Evolutionary conservation across 352 stramenopile genomes (phyloP).

Genomic region (Phytophthora pini): DNA sequence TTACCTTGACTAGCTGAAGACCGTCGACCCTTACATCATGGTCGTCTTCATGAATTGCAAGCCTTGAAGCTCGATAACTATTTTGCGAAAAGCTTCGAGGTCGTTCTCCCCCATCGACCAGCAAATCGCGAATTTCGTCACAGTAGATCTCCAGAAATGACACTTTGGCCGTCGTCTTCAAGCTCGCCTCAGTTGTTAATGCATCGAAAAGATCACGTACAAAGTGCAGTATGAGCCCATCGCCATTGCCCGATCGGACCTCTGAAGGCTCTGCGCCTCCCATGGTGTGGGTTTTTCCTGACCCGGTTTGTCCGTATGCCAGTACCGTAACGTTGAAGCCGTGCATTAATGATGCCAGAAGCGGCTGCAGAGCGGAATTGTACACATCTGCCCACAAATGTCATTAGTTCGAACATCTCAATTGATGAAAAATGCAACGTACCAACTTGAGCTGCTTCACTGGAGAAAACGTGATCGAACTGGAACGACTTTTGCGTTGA

Average conservation of each 20-base stretch:
- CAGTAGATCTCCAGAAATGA: constrained; percentile 97
- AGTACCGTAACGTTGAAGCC: constrained; percentile 90
- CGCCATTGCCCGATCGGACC: constrained; percentile 33
- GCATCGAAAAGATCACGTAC: constrained; percentile 69
- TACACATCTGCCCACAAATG: constrained; percentile 58
- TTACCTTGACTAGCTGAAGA: constrained; percentile 67
- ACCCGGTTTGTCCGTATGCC: constrained; percentile 84
- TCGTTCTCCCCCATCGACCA: constrained; percentile 51
- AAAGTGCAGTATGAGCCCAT: constrained; percentile 83
- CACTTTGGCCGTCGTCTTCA: constrained; percentile 54
- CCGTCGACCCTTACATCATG: constrained; percentile 75
- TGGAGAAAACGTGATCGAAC: constrained; percentile 73
- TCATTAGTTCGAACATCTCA: constrained; percentile 1
- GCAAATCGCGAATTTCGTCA: constrained; percentile 97
- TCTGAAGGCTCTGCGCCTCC: constrained; percentile 51
- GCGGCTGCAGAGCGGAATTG: constrained; percentile 62
- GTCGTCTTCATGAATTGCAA: constrained; percentile 53
- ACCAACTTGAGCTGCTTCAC: constrained; percentile 48
- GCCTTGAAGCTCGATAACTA: constrained; percentile 32
- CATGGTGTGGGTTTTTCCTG: constrained; percentile 86
- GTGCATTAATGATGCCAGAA: constrained; percentile 81
- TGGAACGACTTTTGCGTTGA: constrained; percentile 55
- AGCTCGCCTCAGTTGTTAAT: constrained; percentile 33
- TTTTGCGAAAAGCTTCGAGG: constrained; percentile 35
- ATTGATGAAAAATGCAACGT: constrained; percentile 6